Conservation (phyloP, 108 stramenopile genomes). For the Nitzschia putrida region DNA sequence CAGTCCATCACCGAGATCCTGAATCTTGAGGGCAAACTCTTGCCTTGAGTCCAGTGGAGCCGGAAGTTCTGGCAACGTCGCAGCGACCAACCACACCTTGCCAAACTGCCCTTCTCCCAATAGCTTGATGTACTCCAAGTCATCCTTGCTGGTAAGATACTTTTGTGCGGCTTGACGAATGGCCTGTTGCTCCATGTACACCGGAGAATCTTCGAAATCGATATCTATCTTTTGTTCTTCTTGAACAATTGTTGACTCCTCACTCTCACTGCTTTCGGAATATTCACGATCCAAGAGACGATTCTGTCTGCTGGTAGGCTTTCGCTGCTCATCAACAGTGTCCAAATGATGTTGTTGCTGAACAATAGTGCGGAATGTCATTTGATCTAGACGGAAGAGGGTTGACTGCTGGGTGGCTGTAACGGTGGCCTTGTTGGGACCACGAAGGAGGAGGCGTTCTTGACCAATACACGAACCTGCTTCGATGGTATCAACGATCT, state of each 20-base stretch:
- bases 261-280: background rate
- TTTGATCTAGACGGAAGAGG: slow-evolving; percentile 77
- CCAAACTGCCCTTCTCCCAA: slow-evolving; percentile 82
- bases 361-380: slow-evolving; percentile 67
- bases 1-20: slow-evolving; percentile 66
- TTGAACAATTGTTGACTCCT: background rate
- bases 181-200: slow-evolving; percentile 10
- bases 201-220: slow-evolving; percentile 18
- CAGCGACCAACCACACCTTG: slow-evolving; percentile 70
- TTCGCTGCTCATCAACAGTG: slow-evolving; percentile 31
- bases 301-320: background rate
- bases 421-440: slow-evolving; percentile 77
- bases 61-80: slow-evolving; percentile 26
- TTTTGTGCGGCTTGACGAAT: slow-evolving; percentile 5
- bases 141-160: slow-evolving; percentile 36
- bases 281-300: too few species aligned
- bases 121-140: slow-evolving; percentile 46
- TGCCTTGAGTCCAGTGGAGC: slow-evolving; percentile 28
- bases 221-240: background rate
- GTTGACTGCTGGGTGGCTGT: slow-evolving; percentile 22
- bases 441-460: slow-evolving; percentile 82
- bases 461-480: slow-evolving; percentile 76
- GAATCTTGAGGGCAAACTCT: slow-evolving; percentile 87
- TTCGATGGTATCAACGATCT: slow-evolving; percentile 44
- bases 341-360: slow-evolving; percentile 56